Evolutionary conservation across 164 flowering plant genomes (phyloP).

Genomic region (Stephania yunnanensis): DNA sequence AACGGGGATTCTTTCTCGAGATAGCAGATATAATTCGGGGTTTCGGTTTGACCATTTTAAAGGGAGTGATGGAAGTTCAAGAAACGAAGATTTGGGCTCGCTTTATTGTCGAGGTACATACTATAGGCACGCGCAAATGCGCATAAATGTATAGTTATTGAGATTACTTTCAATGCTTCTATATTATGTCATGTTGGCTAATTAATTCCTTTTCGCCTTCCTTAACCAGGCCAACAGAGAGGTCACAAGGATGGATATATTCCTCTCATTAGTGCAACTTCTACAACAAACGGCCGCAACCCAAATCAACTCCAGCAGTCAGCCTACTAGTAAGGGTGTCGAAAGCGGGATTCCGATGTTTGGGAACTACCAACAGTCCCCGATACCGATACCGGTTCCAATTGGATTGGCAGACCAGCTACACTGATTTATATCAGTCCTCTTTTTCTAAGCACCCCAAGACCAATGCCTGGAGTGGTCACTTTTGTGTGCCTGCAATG

Average conservation of each 20-base stretch:
- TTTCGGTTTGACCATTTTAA: constrained; percentile 70
- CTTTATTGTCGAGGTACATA: constrained; percentile 70
- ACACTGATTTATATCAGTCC: constrained; percentile 10
- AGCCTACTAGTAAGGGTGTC: constrained; percentile 18
- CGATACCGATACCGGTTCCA: constrained; percentile 32
- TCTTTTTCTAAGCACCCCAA: constrained; percentile 3
- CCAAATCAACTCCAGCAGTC: constrained; percentile 22
- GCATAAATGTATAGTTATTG: background rate
- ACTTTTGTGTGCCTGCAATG: constrained; percentile 19
- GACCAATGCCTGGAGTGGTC: constrained; percentile 25
- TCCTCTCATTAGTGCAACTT: constrained; percentile 61
- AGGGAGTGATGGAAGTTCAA: constrained; percentile 71
- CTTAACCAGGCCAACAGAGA: constrained; percentile 50
- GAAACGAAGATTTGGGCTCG: constrained; percentile 80
- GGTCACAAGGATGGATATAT: constrained; percentile 65
- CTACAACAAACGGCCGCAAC: constrained; percentile 39
- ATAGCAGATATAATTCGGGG: constrained; percentile 71
- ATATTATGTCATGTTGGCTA: background rate
- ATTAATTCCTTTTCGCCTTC: background rate
- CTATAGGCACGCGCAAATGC: background rate
- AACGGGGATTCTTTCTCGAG: constrained; percentile 79
- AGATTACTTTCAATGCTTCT: background rate
- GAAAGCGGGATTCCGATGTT: constrained; percentile 24
- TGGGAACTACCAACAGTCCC: constrained; percentile 35
- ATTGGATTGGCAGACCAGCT: constrained; percentile 31